phyloP scores from a whole-genome alignment of 257 asterid species.

The Oldenlandia corymbosa region DNA sequence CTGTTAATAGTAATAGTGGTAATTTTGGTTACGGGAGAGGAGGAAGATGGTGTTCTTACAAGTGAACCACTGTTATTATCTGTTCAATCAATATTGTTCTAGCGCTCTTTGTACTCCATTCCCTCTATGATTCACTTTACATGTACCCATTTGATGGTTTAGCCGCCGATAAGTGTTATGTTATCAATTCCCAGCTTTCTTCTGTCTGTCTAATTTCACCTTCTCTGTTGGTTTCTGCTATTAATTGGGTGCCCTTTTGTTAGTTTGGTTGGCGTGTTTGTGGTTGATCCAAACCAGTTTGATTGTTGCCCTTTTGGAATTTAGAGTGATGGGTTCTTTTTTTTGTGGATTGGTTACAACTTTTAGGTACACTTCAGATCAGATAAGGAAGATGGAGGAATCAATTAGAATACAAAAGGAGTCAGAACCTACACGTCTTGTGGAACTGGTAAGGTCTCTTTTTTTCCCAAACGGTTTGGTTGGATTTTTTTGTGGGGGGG shows the following conservation, averaged over 20 bases:
- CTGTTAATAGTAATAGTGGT: no score
- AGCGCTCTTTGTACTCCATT: no score
- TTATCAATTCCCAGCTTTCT: neutral
- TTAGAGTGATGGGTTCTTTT: neutral
- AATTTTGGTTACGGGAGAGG: no score
- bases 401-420: constrained; percentile 64
- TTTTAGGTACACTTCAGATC: constrained; percentile 59
- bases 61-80: no score
- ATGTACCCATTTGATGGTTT: no score
- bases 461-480: neutral
- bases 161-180: no score
- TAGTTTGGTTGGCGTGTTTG: neutral
- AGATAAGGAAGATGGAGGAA: constrained; percentile 81
- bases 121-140: no score
- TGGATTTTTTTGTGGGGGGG: neutral
- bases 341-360: constrained; percentile 32
- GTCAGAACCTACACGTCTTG: constrained; percentile 71
- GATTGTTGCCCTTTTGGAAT: constrained; percentile 14
- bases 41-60: no score
- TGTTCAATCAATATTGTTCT: no score
- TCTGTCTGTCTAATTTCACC: no score
- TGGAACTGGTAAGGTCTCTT: constrained; percentile 54
- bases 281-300: neutral
- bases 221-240: no score
- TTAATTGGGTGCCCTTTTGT: constrained; percentile 18